Evolutionary conservation across 257 asterid genomes (phyloP).

Genomic region (Solanum peruvianum): DNA sequence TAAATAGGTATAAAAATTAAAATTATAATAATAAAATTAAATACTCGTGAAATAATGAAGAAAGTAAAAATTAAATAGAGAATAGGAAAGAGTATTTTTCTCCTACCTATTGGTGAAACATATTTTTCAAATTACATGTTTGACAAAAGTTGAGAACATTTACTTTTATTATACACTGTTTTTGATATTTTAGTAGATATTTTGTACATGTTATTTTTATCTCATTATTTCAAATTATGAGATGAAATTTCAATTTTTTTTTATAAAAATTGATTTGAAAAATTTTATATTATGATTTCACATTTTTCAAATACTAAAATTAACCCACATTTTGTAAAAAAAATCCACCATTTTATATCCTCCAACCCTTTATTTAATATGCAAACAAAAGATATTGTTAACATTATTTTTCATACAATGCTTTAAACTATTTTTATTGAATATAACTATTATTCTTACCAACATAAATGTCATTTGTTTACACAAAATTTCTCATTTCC

Average conservation of each 20-base stretch:
- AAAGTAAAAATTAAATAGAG: too few species aligned
- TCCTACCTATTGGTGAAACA: background rate
- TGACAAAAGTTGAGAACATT: background rate
- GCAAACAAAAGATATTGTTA: background rate
- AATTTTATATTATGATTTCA: background rate
- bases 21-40: too few species aligned
- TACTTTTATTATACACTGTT: background rate
- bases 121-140: background rate
- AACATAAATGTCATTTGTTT: background rate
- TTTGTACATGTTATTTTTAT: background rate
- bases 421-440: background rate
- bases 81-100: background rate
- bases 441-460: background rate
- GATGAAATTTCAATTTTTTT: too few species aligned
- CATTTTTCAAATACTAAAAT: background rate
- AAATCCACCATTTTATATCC: background rate
- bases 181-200: too few species aligned
- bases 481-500: background rate
- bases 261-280: too few species aligned
- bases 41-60: rapidly evolving
- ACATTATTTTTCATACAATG: background rate
- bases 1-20: too few species aligned
- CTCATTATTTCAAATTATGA: background rate
- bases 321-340: background rate
- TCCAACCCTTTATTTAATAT: background rate